Evolutionary conservation across 2,329 filamentous ascomycete genomes (phyloP), one percentile per base, ranked within the genome.

Genomic region (Chaetomiaceae sp.): DNA sequence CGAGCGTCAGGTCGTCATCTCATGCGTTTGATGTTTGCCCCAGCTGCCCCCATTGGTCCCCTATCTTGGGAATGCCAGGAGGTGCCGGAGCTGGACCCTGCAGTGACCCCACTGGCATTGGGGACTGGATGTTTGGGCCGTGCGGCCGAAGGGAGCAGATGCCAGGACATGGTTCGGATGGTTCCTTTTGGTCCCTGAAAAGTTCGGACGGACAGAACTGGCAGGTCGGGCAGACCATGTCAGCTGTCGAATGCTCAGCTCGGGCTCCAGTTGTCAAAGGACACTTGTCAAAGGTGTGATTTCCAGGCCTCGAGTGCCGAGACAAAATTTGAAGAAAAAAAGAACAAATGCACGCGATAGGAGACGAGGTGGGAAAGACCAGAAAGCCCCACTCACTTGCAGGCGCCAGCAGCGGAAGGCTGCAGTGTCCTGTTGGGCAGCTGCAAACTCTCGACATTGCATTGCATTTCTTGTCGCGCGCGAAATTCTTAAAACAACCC

Each of bases 91-190:
- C 48, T 52, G 48, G 51, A 40, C 48, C 49, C 20, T 42, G 40
- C 17, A 27, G 17, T 7, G 39, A 12, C n/a, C 23, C 39, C 47
- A 40, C 43, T 50, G 43, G 43, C 40, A 37, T 47, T 38, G 34
- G 45, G 47, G 42, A 23, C 39, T 31, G 42, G 34, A 47, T 29
- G 48, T 40, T 46, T 49, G 49, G 46, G 40, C 52, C 44, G 48
- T 61, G 59, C 58, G 57, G 56, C 54, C 55, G 53, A 60, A 54
- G 58, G 56, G 54, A 55, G 9, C 25, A 5, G 42, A 52, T 29
- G 17, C 29, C 22, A 4, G 23, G 9, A 6, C 27, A 31, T 31
- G 27, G 27, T 44, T 43, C 22, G 47, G 31, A 51, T 14, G 19
- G 19, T 23, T n/a, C n/a, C n/a, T n/a, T n/a, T n/a, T n/a, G n/a